Percentiles rank a stretch among this genome's conserved stretches.
phyloP scores from a whole-genome alignment of 1,139 yeast genomes.

The Diutina catenulata region DNA sequence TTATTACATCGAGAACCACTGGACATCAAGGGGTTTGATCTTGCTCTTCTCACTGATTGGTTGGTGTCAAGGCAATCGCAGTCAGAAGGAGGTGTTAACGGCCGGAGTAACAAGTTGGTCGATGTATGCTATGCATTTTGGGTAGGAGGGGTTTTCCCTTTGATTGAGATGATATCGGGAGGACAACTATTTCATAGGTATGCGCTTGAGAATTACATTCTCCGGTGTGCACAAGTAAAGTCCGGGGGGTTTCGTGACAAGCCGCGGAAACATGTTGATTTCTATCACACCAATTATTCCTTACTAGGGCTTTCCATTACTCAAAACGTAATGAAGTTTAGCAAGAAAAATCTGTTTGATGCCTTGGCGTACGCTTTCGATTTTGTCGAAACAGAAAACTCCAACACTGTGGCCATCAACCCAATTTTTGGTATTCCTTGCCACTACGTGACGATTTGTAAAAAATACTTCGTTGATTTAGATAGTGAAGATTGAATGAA shows the following conservation, averaged over 20 bases:
- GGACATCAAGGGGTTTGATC: constrained; percentile 17
- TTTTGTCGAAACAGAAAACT: constrained; percentile 10
- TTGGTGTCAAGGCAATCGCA: constrained; percentile 52
- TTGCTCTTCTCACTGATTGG: constrained; percentile 49
- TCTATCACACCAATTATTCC: constrained; percentile 84
- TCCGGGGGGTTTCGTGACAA: constrained; percentile 80
- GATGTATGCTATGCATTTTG: constrained; percentile 96
- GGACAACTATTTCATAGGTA: constrained; percentile 35
- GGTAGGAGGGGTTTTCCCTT: constrained; percentile 73
- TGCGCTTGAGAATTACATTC: constrained; percentile 52
- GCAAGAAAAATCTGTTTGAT: constrained; percentile 11
- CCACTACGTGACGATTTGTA: too few relatives aligned
- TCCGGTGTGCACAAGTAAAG: constrained; percentile 59
- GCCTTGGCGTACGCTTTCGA: constrained; percentile 20
- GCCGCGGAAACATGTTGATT: constrained; percentile 73
- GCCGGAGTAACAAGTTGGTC: constrained; percentile 85
- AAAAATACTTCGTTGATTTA: too few relatives aligned
- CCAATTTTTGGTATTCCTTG: constrained; percentile 68
- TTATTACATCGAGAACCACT: constrained; percentile 21
- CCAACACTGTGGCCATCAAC: constrained; percentile 28
- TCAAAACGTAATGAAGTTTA: constrained; percentile 32
- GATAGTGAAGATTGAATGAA: too few relatives aligned
- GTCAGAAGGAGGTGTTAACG: constrained; percentile 78
- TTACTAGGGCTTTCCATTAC: constrained; percentile 65
- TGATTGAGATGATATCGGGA: constrained; percentile 42